These are phyloP conservation scores for Metarhizium sp. DNA, from an alignment of 2,329 filamentous ascomycete species.

Conservation along the genomic window DNA sequence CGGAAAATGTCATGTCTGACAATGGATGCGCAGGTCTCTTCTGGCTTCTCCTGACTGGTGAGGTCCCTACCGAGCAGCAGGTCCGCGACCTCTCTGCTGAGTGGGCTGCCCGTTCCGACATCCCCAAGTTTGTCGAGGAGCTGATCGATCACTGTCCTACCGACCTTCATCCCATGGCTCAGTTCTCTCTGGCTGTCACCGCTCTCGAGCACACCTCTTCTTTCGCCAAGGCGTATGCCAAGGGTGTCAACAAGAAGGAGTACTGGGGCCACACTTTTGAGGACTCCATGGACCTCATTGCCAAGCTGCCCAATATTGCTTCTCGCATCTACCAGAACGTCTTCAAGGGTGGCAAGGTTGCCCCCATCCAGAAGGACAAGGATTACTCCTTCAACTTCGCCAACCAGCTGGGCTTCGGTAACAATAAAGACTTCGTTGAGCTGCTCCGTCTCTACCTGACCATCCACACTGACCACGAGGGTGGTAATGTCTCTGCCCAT, in stretches of 20 bases:
- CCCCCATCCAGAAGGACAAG: conserved; percentile 94
- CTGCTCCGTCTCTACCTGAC: conserved; percentile 98
- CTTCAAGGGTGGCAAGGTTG: conserved; percentile 99
- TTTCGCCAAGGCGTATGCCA: conserved; percentile 97
- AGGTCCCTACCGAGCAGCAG: conserved; percentile 96
- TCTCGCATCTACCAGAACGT: conserved; percentile 99
- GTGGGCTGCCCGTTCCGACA: conserved; percentile 93
- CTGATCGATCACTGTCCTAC: conserved; percentile 99
- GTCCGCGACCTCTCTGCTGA: conserved; percentile 96
- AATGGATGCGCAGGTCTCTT: conserved; percentile 62
- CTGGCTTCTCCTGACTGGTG: conserved; percentile 97
- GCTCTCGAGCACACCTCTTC: conserved; percentile 97
- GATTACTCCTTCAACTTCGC: conserved; percentile 99
- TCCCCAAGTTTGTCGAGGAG: conserved; percentile 98
- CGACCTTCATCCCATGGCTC: conserved; percentile 98
- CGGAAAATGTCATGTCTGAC: not conserved
- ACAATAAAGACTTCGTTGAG: conserved; percentile 95
- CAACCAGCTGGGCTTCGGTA: conserved; percentile 95
- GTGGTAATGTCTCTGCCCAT: conserved; percentile 97
- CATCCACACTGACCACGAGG: conserved; percentile 99
- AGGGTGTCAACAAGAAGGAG: conserved; percentile 98
- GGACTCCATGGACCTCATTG: conserved; percentile 99
- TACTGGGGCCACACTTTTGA: conserved; percentile 99
- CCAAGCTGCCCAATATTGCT: conserved; percentile 97
- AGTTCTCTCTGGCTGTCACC: conserved; percentile 95